Evolutionary conservation across 495 filamentous ascomycete species (phyloP).

Genomic region (Pseudomonodictys pantanalensis): DNA sequence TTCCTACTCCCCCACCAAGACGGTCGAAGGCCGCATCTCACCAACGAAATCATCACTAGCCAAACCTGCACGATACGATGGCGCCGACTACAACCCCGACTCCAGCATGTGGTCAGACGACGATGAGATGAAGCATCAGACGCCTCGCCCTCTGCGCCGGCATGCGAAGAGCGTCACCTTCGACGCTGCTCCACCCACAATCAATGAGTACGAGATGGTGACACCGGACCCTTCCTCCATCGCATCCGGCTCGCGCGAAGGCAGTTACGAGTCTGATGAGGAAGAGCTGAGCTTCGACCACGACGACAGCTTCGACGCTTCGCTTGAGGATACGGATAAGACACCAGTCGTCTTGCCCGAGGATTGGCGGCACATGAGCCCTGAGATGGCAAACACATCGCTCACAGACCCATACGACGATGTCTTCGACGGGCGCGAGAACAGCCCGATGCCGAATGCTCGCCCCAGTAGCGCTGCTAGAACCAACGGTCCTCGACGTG

Average conservation of each 20-base stretch:
- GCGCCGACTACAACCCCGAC: conserved; percentile 67
- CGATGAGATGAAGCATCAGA: conserved; percentile 53
- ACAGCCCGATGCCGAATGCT: conserved; percentile 59
- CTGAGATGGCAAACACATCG: conserved; percentile 51
- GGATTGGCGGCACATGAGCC: conserved; percentile 84
- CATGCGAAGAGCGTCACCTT: conserved; percentile 96
- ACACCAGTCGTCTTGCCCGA: conserved; percentile 95
- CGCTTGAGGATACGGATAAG: conserved; percentile 91
- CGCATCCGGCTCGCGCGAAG: conserved; percentile 81
- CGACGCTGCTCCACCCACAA: conserved; percentile 84
- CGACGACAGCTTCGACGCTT: conserved; percentile 91
- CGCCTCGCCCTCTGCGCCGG: conserved; percentile 59
- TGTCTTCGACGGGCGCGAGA: conserved; percentile 62
- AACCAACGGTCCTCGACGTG: conserved; percentile 57
- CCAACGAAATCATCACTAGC: conserved; percentile 84
- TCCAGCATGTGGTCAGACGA: conserved; percentile 39
- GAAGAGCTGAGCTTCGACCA: conserved; percentile 71
- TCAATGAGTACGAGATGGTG: conserved; percentile 97
- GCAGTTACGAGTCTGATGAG: conserved; percentile 83
- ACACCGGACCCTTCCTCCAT: conserved; percentile 91
- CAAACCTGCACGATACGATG: conserved; percentile 58
- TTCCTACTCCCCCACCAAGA: conserved; percentile 36
- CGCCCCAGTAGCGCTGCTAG: conserved; percentile 20
- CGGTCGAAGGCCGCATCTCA: conserved; percentile 70
- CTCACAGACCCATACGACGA: conserved; percentile 60